Base-by-base conservation (phyloP, 2,329 filamentous ascomycete genomes). In the Periconia digitata region DNA sequence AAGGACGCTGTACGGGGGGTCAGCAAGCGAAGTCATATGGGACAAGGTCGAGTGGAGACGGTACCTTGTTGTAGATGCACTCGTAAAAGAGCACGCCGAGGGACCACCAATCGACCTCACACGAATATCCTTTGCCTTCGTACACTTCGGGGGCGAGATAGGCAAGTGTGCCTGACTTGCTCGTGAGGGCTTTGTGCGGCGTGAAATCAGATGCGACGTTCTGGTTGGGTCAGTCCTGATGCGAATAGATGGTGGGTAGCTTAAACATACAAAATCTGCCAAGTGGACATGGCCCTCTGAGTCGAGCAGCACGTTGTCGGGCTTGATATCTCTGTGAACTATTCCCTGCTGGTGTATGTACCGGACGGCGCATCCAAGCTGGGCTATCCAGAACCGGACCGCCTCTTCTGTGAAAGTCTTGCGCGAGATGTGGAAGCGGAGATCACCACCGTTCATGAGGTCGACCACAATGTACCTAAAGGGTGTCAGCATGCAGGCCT, bases 401-500 rank as follows among this genome's bases (percentile, higher is more conserved):
- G 92, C 91, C 43, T 97, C 94, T 74, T 99, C 94, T 38, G 92
- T 99, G 69, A 99, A 97, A 1, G 92, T 94, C 75, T 97, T 97
- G 66, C 94, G 83, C 48, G 94, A 96, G 59, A 99, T 97, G 74
- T 99, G 94, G 71, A 97, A 99, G 67, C 94, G 86, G 54, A 99
- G 75, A 73, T 99, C 94, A 64, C 94, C 94, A 49, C 94, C 94
- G 66, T 87, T 97, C 94, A 99, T 99, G 51, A 99, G 77, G 75
- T 99, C 94, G 54, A 99, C 91, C 44, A 99, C 92, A 46, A 99
- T 85, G 72, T 99, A 89, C 66, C 85, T 87, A 10, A 8, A 22
- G 37, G 3, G n/a, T 32, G n/a, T 32, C n/a, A 32, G 27, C n/a
- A 4, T 32, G 27, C 5, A 32, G 3, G 27, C 4, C 10, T 32